Percentiles rank a stretch among this genome's conserved stretches.
Conservation (phyloP, 805 yeast species). For the Komagataella ulmi region DNA sequence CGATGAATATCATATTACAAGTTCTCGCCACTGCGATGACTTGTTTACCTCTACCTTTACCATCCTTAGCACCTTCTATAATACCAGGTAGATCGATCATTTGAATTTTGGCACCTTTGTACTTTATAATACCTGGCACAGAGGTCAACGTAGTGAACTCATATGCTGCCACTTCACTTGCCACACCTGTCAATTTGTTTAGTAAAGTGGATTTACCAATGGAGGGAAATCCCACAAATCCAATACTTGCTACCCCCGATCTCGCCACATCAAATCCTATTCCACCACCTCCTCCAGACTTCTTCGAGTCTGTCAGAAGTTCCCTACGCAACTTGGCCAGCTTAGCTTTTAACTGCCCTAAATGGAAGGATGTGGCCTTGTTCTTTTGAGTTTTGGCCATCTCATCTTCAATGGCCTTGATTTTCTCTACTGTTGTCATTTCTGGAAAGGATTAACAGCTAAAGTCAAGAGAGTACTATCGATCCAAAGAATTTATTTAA, state of each 20-base stretch:
- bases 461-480: not conserved
- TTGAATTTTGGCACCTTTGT: slow-evolving; percentile 95
- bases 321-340: slow-evolving; percentile 92
- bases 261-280: slow-evolving; percentile 97
- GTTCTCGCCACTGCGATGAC: slow-evolving; percentile 99
- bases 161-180: slow-evolving; percentile 95
- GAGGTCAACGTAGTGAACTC: slow-evolving; percentile 97
- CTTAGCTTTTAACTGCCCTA: slow-evolving; percentile 95
- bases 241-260: slow-evolving; percentile 95
- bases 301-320: slow-evolving; percentile 53
- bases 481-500: not conserved
- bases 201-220: slow-evolving; percentile 84
- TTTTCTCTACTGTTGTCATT: slow-evolving; percentile 63
- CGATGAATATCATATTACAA: slow-evolving; percentile 85
- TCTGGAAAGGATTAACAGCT: slow-evolving; percentile 4
- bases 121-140: slow-evolving; percentile 92
- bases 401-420: slow-evolving; percentile 88
- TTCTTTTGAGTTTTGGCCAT: slow-evolving; percentile 94
- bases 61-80: slow-evolving; percentile 85
- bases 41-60: slow-evolving; percentile 88
- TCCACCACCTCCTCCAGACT: slow-evolving; percentile 87
- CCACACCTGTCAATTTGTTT: slow-evolving; percentile 86
- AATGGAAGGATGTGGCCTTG: slow-evolving; percentile 93
- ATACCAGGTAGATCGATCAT: slow-evolving; percentile 89
- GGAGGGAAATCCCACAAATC: slow-evolving; percentile 97